phyloP scores from a whole-genome alignment of 2,329 filamentous ascomycete species.

The Eutypella sp. region DNA sequence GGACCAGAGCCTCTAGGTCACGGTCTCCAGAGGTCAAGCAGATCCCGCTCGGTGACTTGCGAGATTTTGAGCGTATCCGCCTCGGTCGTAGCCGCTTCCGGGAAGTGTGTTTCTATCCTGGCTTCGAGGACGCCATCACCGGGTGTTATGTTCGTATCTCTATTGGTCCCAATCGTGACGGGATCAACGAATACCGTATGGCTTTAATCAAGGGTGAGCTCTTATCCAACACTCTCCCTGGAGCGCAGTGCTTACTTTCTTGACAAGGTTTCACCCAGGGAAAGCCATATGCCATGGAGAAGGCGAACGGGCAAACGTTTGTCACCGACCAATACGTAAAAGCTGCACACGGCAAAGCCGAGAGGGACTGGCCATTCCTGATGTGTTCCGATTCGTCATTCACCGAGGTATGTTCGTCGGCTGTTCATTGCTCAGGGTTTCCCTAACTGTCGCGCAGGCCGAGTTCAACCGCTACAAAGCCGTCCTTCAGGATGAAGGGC shows the following conservation, averaged over 20 bases:
- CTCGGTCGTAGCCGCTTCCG: constrained; percentile 83
- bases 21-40: constrained; percentile 56
- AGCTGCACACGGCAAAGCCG: constrained; percentile 75
- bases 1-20: constrained; percentile 42
- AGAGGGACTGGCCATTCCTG: constrained; percentile 85
- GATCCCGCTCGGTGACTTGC: constrained; percentile 64
- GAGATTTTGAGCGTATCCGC: constrained; percentile 79
- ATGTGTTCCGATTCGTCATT: constrained; percentile 81
- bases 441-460: constrained; percentile 38
- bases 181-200: constrained; percentile 79
- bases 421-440: not conserved
- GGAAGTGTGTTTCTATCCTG: constrained; percentile 88
- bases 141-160: constrained; percentile 84
- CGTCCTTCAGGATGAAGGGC: constrained; percentile 65
- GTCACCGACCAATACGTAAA: constrained; percentile 81
- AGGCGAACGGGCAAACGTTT: constrained; percentile 67
- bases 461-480: constrained; percentile 81
- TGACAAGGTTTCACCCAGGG: constrained; percentile 68
- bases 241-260: constrained; percentile 16
- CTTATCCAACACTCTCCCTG: not conserved
- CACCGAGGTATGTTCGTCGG: constrained; percentile 61
- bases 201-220: constrained; percentile 74
- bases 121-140: constrained; percentile 74
- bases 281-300: constrained; percentile 77
- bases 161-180: constrained; percentile 70